Percentiles rank a stretch among this genome's conserved stretches.
Evolutionary conservation across 805 yeast genomes (phyloP).

Genomic region (Teunomyces cretensis): DNA sequence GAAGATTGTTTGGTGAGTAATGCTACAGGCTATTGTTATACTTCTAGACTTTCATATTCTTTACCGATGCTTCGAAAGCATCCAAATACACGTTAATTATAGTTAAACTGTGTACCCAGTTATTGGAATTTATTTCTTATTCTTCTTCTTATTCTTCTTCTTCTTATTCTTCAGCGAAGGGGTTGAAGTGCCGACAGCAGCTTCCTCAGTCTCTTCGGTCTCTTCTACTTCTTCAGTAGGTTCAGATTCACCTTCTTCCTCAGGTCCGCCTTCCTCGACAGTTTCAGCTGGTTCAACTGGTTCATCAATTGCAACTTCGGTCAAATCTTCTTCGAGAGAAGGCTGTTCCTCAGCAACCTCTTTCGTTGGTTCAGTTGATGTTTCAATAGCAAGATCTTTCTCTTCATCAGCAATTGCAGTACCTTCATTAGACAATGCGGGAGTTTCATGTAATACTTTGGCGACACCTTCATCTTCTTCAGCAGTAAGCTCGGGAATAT

Average conservation of each 20-base stretch:
- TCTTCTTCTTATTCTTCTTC: slow-evolving; percentile 7
- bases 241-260: slow-evolving; percentile 3
- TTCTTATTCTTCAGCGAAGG: slow-evolving; percentile 6
- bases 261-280: background rate
- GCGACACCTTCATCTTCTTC: background rate
- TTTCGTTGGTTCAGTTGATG: background rate
- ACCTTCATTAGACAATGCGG: no score
- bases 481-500: background rate
- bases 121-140: background rate
- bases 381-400: background rate
- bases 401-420: background rate
- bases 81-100: slow-evolving; percentile 2
- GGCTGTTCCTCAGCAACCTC: background rate
- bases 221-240: slow-evolving; percentile 5
- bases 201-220: slow-evolving; percentile 2
- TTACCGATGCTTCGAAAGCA: slow-evolving; percentile 4
- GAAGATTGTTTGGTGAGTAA: slow-evolving; percentile 91
- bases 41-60: background rate
- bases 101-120: background rate
- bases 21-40: background rate
- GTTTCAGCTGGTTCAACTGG: background rate
- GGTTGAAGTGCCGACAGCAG: background rate
- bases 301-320: background rate
- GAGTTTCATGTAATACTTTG: background rate
- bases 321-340: background rate